Evolutionary conservation across 805 yeast species (phyloP).

Genomic region (Wickerhamomyces ciferrii): DNA sequence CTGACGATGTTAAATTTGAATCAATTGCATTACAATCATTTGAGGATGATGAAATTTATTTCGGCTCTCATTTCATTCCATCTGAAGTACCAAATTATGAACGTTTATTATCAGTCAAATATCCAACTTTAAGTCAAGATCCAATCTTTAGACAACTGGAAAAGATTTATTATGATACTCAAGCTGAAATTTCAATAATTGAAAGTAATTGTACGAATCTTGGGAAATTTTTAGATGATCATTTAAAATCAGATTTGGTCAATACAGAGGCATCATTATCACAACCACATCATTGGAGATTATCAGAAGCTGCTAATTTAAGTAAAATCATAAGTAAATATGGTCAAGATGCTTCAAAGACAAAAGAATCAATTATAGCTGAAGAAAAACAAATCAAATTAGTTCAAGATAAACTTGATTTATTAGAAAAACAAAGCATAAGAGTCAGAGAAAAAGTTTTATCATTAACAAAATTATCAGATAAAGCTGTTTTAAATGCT

Average conservation of each 20-base stretch:
- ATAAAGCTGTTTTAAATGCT: constrained; percentile 5
- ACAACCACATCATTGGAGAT: constrained; percentile 31
- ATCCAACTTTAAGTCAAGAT: constrained; percentile 16
- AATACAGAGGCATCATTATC: constrained; percentile 24
- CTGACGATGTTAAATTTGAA: constrained; percentile 6
- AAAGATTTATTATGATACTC: constrained; percentile 18
- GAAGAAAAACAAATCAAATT: not conserved
- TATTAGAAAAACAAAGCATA: constrained; percentile 1
- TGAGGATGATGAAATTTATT: constrained; percentile 27
- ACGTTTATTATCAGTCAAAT: constrained; percentile 14
- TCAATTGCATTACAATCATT: constrained; percentile 17
- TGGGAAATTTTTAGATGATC: constrained; percentile 27
- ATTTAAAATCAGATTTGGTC: constrained; percentile 17
- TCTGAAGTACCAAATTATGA: constrained; percentile 11
- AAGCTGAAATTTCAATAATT: constrained; percentile 28
- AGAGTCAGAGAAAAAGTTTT: constrained; percentile 6
- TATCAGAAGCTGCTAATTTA: constrained; percentile 22
- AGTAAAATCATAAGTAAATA: constrained; percentile 3
- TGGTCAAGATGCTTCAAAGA: not conserved
- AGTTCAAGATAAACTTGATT: constrained; percentile 1
- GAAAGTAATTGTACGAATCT: constrained; percentile 24
- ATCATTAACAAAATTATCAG: constrained; percentile 4
- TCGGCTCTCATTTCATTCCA: constrained; percentile 19
- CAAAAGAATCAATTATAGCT: constrained; percentile 2
- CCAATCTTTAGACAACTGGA: constrained; percentile 13